Evolutionary conservation across 352 stramenopile genomes (phyloP).

Genomic region (Globisporangium barbulae): DNA sequence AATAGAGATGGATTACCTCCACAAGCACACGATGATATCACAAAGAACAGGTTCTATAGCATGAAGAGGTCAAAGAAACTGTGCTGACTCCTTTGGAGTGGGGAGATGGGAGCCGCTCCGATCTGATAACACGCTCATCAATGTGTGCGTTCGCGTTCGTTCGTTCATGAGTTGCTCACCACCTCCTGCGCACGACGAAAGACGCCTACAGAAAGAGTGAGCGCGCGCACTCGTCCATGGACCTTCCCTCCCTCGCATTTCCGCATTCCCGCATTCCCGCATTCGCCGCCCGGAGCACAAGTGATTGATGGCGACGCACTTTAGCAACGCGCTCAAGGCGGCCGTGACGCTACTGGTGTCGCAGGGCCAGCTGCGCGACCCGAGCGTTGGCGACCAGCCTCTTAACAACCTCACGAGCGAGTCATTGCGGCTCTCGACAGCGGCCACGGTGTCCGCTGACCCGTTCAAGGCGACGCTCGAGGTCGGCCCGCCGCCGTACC

Average conservation of each 20-base stretch:
- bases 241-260: no score
- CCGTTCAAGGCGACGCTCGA: constrained; percentile 36
- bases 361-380: constrained; percentile 27
- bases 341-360: constrained; percentile 32
- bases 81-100: background rate
- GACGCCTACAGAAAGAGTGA: background rate
- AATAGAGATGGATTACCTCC: no score
- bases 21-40: no score
- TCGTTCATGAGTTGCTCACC: background rate
- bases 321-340: constrained; percentile 17
- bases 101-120: background rate
- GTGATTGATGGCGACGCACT: constrained; percentile 10
- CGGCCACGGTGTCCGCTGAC: constrained; percentile 8
- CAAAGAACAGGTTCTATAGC: no score
- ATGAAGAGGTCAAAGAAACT: no score
- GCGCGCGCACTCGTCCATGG: no score
- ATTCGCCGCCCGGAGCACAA: background rate
- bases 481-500: constrained; percentile 32
- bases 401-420: constrained; percentile 6
- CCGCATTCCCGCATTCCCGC: background rate
- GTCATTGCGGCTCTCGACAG: constrained; percentile 4
- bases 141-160: background rate
- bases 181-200: no score
- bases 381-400: constrained; percentile 4
- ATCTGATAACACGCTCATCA: constrained; percentile 7